Base-by-base conservation (phyloP, 208 protist species). In the Leishmania aethiopica region DNA sequence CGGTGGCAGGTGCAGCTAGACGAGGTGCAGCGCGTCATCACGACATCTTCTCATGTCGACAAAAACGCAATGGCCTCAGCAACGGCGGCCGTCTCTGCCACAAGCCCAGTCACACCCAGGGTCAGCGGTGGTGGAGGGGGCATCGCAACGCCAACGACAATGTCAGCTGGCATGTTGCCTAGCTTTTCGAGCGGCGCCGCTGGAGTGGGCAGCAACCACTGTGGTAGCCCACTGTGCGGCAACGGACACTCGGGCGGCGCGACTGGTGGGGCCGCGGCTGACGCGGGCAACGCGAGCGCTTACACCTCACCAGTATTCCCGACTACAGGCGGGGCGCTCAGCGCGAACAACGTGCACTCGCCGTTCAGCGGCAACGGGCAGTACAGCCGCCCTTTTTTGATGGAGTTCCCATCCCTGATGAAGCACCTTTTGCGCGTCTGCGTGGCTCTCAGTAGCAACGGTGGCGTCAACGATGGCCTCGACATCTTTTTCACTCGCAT, bases 1-100 rank as follows among this genome's bases (percentile, higher is more conserved):
- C 91, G 93, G 13, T 98, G 93, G 93, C 95, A 98, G 82, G 88
- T 95, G 83, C 95, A 97, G 86, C 88, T 98, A 19, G 92, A 98
- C 74, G 95, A 96, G 84, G 86, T 98, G 80, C 95, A 98, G 85
- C 89, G 93, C 59, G 95, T 85, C 35, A 97, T 98, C 77, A 87
- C 86, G 28, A 95, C 87, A 11, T 88, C 79, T 49, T 86, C 84
- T 64, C 57, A 80, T 35, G 75, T 77, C 25, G 86, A 89, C 13
- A 85, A 85, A 73, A 83, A 81, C 25, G 45, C 80, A 67, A 74
- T 85, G 37, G 79, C 84, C 37, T 84, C 70, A 3, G 82, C 87
- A 8, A 73, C 80, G 11, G 81, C 79, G 2, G 53, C 78, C 5
- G 78, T 72, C 17, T 47, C 66, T 28, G 75, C 74, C 1, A 69